These are phyloP conservation scores for Thelonectria blattea DNA, from an alignment of 2,329 filamentous ascomycete genomes.

Conservation along the genomic window DNA sequence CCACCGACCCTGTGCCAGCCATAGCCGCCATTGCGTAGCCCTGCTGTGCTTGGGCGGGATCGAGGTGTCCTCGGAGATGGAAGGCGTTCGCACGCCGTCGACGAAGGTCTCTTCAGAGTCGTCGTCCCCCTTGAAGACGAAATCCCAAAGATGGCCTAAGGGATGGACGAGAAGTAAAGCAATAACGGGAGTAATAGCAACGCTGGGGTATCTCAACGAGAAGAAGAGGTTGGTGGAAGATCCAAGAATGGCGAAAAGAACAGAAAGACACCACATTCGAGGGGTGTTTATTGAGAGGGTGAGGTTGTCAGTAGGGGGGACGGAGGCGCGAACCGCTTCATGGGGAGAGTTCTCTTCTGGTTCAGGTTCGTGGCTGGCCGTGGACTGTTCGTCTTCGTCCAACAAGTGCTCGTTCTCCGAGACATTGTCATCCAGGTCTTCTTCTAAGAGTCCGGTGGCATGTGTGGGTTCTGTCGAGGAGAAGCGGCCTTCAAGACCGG, in stretches of 20 bases:
- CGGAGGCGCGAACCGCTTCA: conserved; percentile 79
- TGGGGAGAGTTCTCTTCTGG: conserved; percentile 76
- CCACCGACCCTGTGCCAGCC: conserved; percentile 82
- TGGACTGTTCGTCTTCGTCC: conserved; percentile 46
- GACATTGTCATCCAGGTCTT: conserved; percentile 48
- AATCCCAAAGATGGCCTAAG: conserved; percentile 81
- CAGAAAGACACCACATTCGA: conserved; percentile 84
- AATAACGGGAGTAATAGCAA: conserved; percentile 88
- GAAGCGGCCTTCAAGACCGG: conserved; percentile 60
- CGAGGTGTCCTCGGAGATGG: conserved; percentile 28
- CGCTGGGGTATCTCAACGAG: conserved; percentile 86
- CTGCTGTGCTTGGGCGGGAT: conserved; percentile 34
- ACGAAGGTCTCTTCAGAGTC: conserved; percentile 57
- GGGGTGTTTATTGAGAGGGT: conserved; percentile 85
- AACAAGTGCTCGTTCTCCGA: conserved; percentile 45
- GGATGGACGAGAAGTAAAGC: conserved; percentile 85
- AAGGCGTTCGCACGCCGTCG: conserved; percentile 51
- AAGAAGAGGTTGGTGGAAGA: conserved; percentile 89
- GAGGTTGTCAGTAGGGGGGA: conserved; percentile 76
- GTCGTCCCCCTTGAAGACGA: conserved; percentile 67
- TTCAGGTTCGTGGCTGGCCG: conserved; percentile 53
- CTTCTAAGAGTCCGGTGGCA: conserved; percentile 52
- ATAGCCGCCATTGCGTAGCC: conserved; percentile 63
- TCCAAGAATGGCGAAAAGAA: conserved; percentile 79
- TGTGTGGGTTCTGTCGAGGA: conserved; percentile 56